Evolutionary conservation across 441 rosid species (phyloP).

Genomic region (Kokia cookei): DNA sequence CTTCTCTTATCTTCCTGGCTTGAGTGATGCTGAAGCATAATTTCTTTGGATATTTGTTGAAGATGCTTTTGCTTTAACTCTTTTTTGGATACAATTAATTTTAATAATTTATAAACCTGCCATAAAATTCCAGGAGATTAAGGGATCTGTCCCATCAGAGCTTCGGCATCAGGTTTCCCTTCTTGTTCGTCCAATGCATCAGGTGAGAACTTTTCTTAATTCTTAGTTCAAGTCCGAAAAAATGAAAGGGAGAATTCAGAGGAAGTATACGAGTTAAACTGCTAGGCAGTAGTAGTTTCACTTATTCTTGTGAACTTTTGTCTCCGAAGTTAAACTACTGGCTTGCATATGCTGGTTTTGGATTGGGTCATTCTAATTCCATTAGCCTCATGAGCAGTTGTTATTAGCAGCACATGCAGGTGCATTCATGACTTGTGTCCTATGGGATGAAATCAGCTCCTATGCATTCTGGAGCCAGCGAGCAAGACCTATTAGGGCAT

Average conservation of each 20-base stretch:
- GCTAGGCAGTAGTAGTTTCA: neutral
- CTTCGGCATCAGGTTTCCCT: constrained; percentile 80
- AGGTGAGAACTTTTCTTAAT: constrained; percentile 34
- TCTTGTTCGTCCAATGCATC: constrained; percentile 90
- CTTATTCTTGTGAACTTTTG: neutral
- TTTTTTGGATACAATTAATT: neutral
- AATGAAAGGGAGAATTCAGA: neutral
- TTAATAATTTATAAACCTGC: neutral
- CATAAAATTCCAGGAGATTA: constrained; percentile 49
- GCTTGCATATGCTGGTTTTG: neutral
- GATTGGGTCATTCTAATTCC: neutral
- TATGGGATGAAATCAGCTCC: neutral
- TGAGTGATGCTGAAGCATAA: neutral
- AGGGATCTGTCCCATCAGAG: constrained; percentile 71
- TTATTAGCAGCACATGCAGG: neutral
- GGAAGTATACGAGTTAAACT: neutral
- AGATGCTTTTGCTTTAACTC: neutral
- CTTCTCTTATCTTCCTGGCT: neutral
- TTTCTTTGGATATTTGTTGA: neutral
- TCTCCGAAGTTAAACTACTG: neutral
- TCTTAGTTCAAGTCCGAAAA: neutral
- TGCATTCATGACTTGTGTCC: neutral
- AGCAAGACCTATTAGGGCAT: neutral
- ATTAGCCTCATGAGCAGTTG: neutral
- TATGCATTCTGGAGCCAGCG: neutral